phyloP scores from a whole-genome alignment of 2,329 filamentous ascomycete species.

The Arthrinium phaeospermum region DNA sequence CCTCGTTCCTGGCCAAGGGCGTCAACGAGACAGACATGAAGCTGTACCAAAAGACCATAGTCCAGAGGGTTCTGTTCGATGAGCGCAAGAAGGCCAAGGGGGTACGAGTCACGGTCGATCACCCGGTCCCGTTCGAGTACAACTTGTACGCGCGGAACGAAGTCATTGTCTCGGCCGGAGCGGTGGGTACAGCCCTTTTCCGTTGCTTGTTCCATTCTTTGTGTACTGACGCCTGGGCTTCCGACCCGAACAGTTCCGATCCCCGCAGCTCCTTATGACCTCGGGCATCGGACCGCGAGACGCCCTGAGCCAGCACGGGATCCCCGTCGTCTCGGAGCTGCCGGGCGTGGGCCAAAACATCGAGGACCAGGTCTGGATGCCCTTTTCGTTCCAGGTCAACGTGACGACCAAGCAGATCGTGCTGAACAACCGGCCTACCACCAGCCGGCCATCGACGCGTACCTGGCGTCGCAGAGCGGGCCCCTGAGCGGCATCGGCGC shows the following conservation, averaged over 20 bases:
- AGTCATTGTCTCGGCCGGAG: slow-evolving; percentile 69
- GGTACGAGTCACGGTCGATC: slow-evolving; percentile 30
- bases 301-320: slow-evolving; percentile 34
- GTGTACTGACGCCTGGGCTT: no score
- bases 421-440: no score
- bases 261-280: slow-evolving; percentile 52
- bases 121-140: no score
- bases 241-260: slow-evolving; percentile 53
- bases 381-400: slow-evolving; percentile 60
- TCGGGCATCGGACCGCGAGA: slow-evolving; percentile 38
- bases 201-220: background rate
- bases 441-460: no score
- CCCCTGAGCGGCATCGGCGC: slow-evolving; percentile 55
- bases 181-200: slow-evolving; percentile 31
- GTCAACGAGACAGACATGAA: slow-evolving; percentile 11
- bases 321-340: slow-evolving; percentile 36
- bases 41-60: slow-evolving; percentile 41
- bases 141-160: slow-evolving; percentile 54
- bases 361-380: no score
- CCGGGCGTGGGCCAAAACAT: slow-evolving; percentile 41
- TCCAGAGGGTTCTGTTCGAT: slow-evolving; percentile 52
- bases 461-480: slow-evolving; percentile 50
- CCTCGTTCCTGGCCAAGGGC: slow-evolving; percentile 6
- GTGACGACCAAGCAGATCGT: slow-evolving; percentile 67
- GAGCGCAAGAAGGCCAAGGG: slow-evolving; percentile 40